Base-by-base conservation (phyloP, 148 eudicot species). In the Spergularia marina region DNA sequence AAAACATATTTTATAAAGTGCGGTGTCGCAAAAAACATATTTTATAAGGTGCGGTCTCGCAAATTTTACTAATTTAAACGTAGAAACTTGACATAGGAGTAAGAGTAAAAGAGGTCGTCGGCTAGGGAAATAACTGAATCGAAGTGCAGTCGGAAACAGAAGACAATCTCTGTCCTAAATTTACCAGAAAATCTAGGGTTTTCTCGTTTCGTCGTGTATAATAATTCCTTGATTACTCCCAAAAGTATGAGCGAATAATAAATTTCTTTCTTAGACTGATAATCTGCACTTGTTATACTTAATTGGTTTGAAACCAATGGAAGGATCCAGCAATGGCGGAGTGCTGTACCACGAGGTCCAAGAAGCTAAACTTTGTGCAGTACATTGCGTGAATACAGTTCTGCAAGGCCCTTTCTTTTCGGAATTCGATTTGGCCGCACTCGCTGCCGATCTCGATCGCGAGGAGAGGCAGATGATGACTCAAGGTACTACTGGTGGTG, bases 331-430 rank as follows among this genome's bases (percentile, higher is more conserved):
- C 83, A 91, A 94, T 77, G 98, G 97, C 0, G 98, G 97, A 52
- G 83, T 94, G 92, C 72, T 94, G 77, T 94, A 94, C 85, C 98
- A 94, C 76, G 98, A 94, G 87, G 97, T 92, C 16, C 98, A 94
- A 80, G 98, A 94, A 79, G 84, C 91, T 62, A 94, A 94, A 84
- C 90, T 94, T 0, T 94, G 98, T 58, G 98, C 97, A 0, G 98
- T 94, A 62, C 98, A 94, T 82, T 94, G 97, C 73, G 98, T 94
- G 23, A 94, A 94, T 87, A 90, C 97, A 12, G 98, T 90, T 9
- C 69, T 94, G 44, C 98, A 94, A 77, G 98, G 98, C 0, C 98
- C 98, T 18, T 91, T 91, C 80, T 94, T 94, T 77, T 90, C 94
- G 0, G 98, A 94, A 62, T 86, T 94, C 75, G 98, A 94, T 89